Evolutionary conservation across 352 stramenopile genomes (phyloP).

Genomic region (Globisporangium ultimum): DNA sequence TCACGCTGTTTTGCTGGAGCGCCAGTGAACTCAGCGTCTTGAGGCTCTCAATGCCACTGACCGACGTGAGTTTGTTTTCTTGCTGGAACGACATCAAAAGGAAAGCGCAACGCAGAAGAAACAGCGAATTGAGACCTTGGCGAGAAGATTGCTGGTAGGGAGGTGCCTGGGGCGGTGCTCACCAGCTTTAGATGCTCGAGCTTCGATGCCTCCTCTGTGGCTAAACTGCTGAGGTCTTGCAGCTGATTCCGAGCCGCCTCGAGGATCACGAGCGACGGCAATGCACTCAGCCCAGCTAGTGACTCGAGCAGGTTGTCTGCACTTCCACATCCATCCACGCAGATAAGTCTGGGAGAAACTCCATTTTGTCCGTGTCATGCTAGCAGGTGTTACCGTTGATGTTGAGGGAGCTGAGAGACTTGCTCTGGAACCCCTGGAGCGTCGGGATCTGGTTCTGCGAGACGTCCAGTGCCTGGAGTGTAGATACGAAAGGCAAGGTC

Average conservation of each 20-base stretch:
- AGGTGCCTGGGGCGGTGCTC: background rate
- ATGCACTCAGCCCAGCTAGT: conserved; percentile 38
- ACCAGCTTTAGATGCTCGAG: conserved; percentile 58
- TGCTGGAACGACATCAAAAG: conserved; percentile 24
- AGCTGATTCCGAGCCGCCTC: conserved; percentile 57
- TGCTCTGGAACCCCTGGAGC: conserved; percentile 47
- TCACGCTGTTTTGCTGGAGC: conserved; percentile 62
- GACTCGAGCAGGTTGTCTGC: conserved; percentile 49
- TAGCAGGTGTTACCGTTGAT: conserved; percentile 46
- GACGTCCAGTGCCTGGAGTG: conserved; percentile 47
- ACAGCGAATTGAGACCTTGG: background rate
- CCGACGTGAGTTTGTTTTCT: conserved; percentile 61
- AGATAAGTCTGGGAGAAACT: background rate
- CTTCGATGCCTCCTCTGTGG: conserved; percentile 30
- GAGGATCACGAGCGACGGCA: conserved; percentile 48
- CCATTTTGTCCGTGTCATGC: background rate
- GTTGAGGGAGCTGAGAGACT: conserved; percentile 57
- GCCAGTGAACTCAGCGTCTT: conserved; percentile 36
- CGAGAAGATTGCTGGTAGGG: no score
- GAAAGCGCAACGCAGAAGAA: background rate
- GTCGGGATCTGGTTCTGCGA: conserved; percentile 66
- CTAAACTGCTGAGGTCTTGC: conserved; percentile 35
- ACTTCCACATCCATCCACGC: no score
- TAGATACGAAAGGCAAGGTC: background rate
- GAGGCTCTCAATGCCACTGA: conserved; percentile 54